Evolutionary conservation across 345 rosid genomes (phyloP), one percentile per base, ranked within the genome.

Genomic region (Salix suchowensis): DNA sequence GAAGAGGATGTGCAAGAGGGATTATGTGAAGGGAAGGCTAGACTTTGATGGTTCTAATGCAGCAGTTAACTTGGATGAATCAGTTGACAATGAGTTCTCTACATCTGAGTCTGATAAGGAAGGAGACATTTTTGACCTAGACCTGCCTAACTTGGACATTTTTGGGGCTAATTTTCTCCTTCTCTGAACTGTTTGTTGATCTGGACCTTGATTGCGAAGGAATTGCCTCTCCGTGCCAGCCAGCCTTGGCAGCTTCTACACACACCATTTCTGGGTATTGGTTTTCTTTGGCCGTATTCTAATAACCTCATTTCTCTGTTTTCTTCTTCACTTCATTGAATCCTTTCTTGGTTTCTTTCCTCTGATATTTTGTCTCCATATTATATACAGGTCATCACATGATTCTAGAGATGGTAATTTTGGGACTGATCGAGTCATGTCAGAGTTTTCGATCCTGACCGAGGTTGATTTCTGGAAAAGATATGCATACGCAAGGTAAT

Each of bases 1-100:
- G 75, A 88, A 76, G 81, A 87, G 88, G 84, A 39, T 77, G 1
- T 84, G 74, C 71, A 91, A 83, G 86, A 86, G 95, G 79, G 94
- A 88, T 73, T 87, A 86, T 71, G 95, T 92, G 26, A 96, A 94
- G 77, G 93, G 97, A 79, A 90, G 95, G 83, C 89, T 96, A 21
- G 94, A 94, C 79, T 96, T 96, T 37, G 95, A 89, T 83, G 91
- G 86, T 73, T 81, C 94, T 54, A 91, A 90, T 68, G 80, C 65
- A 28, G 60, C 83, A 67, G 73, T 67, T 80, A 75, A 42, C 67
- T 34, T 69, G n/a, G 91, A 86, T 65, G 78, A 84, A 68, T 82
- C 87, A 46, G 58, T 2, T 61, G 76, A 36, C 9, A 81, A 88
- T 62, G 84, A 73, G 61, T 68, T 82, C 46, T 88, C 87, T 8